These are phyloP conservation scores for Vigna mungo DNA, from an alignment of 306 rosid species.

Conservation along the genomic window DNA sequence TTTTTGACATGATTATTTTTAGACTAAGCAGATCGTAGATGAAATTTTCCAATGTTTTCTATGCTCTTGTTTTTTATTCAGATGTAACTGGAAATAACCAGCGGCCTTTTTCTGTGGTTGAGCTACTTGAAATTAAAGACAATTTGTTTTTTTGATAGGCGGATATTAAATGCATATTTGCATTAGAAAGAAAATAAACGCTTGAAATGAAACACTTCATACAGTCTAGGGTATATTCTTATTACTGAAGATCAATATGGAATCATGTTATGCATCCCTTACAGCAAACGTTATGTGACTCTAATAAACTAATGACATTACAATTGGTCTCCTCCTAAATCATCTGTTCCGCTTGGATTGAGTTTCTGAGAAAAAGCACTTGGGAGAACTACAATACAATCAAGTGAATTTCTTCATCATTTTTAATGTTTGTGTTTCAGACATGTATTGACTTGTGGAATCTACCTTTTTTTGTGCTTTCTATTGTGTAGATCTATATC, in stretches of 20 bases:
- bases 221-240: not conserved
- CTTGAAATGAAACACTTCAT: conserved; percentile 13
- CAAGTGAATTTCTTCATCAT: conserved; percentile 12
- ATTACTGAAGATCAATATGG: conserved; percentile 21
- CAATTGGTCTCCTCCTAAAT: not conserved
- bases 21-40: not conserved
- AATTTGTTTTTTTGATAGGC: not conserved
- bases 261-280: not conserved
- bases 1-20: not conserved
- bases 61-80: conserved; percentile 20
- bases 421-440: conserved; percentile 25
- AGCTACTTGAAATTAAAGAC: conserved; percentile 30
- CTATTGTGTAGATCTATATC: conserved; percentile 30
- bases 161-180: not conserved
- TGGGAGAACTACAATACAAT: conserved; percentile 18
- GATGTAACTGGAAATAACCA: conserved; percentile 20
- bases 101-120: conserved; percentile 13
- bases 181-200: not conserved
- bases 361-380: conserved; percentile 4
- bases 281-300: conserved; percentile 15
- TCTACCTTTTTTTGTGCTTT: conserved; percentile 1
- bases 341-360: conserved; percentile 12
- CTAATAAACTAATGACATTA: conserved; percentile 22
- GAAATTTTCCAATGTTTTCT: not conserved
- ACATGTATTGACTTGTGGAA: conserved; percentile 30